Evolutionary conservation across 345 rosid genomes (phyloP).

Genomic region (Theobroma cacao): DNA sequence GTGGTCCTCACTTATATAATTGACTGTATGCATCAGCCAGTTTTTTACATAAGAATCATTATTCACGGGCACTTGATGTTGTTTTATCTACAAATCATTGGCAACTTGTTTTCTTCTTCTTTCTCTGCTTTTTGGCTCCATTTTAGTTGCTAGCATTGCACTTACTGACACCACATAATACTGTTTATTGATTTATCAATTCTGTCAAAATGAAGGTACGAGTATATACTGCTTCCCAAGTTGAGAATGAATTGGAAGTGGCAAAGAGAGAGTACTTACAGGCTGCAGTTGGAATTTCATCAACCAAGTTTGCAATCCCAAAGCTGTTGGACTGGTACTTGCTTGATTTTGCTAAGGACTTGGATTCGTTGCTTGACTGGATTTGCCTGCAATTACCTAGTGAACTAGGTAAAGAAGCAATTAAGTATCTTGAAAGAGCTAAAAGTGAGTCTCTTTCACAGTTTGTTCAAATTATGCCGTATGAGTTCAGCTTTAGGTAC

Average conservation of each 20-base stretch:
- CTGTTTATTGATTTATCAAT: slow-evolving; percentile 21
- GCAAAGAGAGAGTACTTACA: slow-evolving; percentile 78
- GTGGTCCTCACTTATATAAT: slow-evolving; percentile 19
- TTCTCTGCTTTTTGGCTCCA: too few species aligned
- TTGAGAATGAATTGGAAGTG: slow-evolving; percentile 59
- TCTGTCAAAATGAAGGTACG: slow-evolving; percentile 50
- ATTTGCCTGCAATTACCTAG: slow-evolving; percentile 80
- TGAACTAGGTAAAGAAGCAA: slow-evolving; percentile 66
- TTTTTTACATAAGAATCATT: not conserved
- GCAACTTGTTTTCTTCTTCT: not conserved
- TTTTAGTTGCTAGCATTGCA: too few species aligned
- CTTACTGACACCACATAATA: not conserved
- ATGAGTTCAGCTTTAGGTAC: slow-evolving; percentile 75
- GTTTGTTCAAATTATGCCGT: slow-evolving; percentile 58
- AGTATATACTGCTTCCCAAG: slow-evolving; percentile 62
- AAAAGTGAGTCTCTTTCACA: slow-evolving; percentile 41
- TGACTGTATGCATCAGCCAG: not conserved
- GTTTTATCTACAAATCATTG: not conserved
- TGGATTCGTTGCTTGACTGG: slow-evolving; percentile 81
- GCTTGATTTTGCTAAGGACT: slow-evolving; percentile 82
- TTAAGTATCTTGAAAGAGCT: slow-evolving; percentile 58
- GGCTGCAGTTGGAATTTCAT: slow-evolving; percentile 67
- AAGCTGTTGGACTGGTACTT: slow-evolving; percentile 80
- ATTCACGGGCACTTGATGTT: not conserved
- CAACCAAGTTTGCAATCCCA: slow-evolving; percentile 54